Evolutionary conservation across 148 eudicot species (phyloP).

Genomic region (Fagopyrum esculentum): DNA sequence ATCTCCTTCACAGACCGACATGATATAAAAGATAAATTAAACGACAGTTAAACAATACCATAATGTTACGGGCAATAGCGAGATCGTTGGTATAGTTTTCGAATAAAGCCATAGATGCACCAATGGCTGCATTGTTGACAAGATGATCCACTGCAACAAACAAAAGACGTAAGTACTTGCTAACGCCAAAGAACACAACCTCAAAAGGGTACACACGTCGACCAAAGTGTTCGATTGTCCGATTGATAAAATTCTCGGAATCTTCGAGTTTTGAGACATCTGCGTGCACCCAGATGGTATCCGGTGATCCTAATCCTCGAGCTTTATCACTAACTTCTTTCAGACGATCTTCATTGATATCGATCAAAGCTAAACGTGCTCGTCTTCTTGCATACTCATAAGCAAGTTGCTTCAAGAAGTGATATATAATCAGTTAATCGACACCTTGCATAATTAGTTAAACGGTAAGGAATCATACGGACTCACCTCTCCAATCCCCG

Average conservation of each 20-base stretch:
- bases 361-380: conserved; percentile 34
- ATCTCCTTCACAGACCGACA: too few relatives aligned
- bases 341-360: conserved; percentile 33
- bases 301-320: conserved; percentile 28
- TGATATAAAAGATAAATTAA: too few relatives aligned
- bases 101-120: background rate
- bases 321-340: conserved; percentile 28
- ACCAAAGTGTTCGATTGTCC: conserved; percentile 33
- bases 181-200: too few relatives aligned
- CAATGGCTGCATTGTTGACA: background rate
- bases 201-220: conserved; percentile 18
- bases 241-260: conserved; percentile 22
- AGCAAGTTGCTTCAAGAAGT: conserved; percentile 38
- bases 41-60: background rate
- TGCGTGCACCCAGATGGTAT: conserved; percentile 22
- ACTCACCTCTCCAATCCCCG: conserved; percentile 68
- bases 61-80: background rate
- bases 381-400: conserved; percentile 67
- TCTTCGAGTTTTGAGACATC: conserved; percentile 32
- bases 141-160: background rate
- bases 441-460: too few relatives aligned
- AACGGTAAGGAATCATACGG: too few relatives aligned
- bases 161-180: too few relatives aligned
- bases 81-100: background rate
- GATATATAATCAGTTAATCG: too few relatives aligned